phyloP scores from a whole-genome alignment of 2,329 filamentous ascomycete species.

The Xylaria hypoxylon region DNA sequence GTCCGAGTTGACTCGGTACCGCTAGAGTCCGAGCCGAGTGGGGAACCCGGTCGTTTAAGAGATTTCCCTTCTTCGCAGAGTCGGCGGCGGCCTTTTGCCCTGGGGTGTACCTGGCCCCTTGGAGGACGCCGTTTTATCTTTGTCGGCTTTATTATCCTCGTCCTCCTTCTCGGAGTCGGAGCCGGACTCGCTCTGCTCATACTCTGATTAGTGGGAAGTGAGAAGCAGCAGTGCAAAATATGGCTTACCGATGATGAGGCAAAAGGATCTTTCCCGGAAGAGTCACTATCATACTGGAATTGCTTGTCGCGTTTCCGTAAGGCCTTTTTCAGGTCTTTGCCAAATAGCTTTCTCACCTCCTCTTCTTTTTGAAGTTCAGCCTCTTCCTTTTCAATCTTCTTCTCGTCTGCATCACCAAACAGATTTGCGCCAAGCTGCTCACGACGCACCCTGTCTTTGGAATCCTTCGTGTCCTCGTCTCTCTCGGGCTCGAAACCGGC shows the following conservation, averaged over 20 bases:
- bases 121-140: slow-evolving; percentile 63
- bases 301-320: slow-evolving; percentile 88
- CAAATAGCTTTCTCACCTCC: slow-evolving; percentile 74
- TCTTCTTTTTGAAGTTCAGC: slow-evolving; percentile 76
- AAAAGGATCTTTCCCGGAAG: slow-evolving; percentile 65
- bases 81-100: slow-evolving; percentile 61
- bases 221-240: slow-evolving; percentile 34
- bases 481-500: slow-evolving; percentile 80
- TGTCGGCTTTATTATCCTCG: slow-evolving; percentile 57
- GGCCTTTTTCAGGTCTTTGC: slow-evolving; percentile 82
- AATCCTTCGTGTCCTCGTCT: slow-evolving; percentile 81
- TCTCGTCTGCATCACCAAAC: slow-evolving; percentile 77
- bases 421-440: slow-evolving; percentile 90
- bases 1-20: slow-evolving; percentile 90
- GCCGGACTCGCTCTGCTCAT: slow-evolving; percentile 51
- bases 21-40: slow-evolving; percentile 88
- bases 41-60: slow-evolving; percentile 87
- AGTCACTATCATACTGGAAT: slow-evolving; percentile 83
- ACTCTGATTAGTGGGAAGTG: slow-evolving; percentile 41
- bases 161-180: slow-evolving; percentile 58
- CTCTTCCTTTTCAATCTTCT: slow-evolving; percentile 78
- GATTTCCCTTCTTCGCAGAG: slow-evolving; percentile 67
- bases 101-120: slow-evolving; percentile 74
- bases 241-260: slow-evolving; percentile 61
- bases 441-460: slow-evolving; percentile 77